A percentile compares a stretch with the other conserved stretches of the same genome.
phyloP scores from a whole-genome alignment of 169 alveolate genomes.

The Babesia divergens region DNA sequence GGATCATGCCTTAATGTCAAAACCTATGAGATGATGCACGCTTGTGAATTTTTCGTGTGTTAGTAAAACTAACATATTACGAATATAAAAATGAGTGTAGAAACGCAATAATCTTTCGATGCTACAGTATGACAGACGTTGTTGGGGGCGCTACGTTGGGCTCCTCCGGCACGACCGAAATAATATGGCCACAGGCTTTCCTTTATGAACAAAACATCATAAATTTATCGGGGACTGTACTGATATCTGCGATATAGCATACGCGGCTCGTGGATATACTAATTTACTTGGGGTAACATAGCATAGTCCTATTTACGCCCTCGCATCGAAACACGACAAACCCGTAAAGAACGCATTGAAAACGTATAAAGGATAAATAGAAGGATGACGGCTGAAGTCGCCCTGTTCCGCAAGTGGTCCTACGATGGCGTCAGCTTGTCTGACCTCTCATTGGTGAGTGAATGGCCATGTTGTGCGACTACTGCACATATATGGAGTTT shows the following conservation, averaged over 20 bases:
- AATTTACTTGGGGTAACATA: conserved; percentile 3
- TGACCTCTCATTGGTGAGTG: conserved; percentile 89
- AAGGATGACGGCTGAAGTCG: conserved; percentile 80
- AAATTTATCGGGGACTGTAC: neutral
- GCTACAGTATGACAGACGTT: neutral
- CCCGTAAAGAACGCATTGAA: neutral
- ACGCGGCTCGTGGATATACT: neutral
- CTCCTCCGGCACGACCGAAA: neutral
- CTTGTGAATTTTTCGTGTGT: too few relatives aligned
- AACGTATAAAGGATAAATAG: neutral
- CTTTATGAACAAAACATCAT: neutral
- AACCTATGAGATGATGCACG: too few relatives aligned
- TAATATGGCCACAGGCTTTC: neutral
- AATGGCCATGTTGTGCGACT: too few relatives aligned
- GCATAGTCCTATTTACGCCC: neutral
- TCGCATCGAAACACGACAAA: neutral
- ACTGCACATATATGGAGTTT: too few relatives aligned
- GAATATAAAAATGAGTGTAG: too few relatives aligned
- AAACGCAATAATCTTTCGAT: too few relatives aligned
- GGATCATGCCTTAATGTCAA: too few relatives aligned
- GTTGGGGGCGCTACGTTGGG: conserved; percentile 19
- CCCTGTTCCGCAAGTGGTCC: conserved; percentile 95
- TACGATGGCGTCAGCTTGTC: conserved; percentile 92
- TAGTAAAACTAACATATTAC: too few relatives aligned
- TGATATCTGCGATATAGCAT: neutral